Evolutionary conservation across 305 asterid genomes (phyloP).

Genomic region (Fraxinus platypoda): DNA sequence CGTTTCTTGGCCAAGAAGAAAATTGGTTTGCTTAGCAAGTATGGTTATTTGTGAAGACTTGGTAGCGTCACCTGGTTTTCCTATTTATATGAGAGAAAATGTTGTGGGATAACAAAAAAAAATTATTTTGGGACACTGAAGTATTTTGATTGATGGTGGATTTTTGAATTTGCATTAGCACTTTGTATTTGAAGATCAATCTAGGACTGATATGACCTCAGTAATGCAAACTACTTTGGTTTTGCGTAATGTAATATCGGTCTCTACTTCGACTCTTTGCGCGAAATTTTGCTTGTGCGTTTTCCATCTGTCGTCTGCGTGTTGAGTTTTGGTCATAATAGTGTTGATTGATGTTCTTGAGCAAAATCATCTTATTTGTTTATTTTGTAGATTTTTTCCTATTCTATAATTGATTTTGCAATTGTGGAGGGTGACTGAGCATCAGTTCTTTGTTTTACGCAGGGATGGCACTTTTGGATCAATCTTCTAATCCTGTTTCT

Average conservation of each 20-base stretch:
- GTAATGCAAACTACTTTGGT: background rate
- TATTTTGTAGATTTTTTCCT: background rate
- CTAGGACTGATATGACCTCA: no score
- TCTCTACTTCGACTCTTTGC: background rate
- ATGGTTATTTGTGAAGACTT: background rate
- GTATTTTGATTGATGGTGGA: background rate
- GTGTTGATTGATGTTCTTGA: background rate
- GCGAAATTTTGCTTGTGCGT: background rate
- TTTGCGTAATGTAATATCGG: background rate
- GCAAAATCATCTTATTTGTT: background rate
- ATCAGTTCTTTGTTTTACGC: conserved; percentile 10
- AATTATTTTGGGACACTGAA: background rate
- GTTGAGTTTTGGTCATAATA: background rate
- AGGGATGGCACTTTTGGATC: conserved; percentile 37
- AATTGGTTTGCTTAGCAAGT: background rate
- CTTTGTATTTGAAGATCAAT: background rate
- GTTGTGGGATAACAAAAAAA: background rate
- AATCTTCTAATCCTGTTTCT: conserved; percentile 15
- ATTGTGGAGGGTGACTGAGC: background rate
- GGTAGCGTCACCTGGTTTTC: background rate
- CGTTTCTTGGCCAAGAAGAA: conserved; percentile 15
- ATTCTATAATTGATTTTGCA: background rate
- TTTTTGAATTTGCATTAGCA: background rate
- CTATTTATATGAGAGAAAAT: background rate
- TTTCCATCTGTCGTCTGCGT: background rate